Conservation (phyloP, 371 early-diverging fungal species). For the Parasitella parasitica region DNA sequence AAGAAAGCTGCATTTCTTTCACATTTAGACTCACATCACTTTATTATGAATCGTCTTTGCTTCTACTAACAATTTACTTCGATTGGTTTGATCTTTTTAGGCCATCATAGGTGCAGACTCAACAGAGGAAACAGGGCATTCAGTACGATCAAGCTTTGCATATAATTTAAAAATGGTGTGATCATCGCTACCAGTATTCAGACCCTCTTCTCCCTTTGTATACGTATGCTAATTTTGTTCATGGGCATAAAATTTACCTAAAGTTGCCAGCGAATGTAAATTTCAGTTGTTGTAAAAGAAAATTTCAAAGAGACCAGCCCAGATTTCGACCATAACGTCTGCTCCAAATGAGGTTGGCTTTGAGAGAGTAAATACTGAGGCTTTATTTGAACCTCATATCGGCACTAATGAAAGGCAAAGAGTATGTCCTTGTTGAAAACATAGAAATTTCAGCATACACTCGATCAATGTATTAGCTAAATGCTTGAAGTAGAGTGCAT, state of each 20-base stretch:
- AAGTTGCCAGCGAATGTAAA: neutral
- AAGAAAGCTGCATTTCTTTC: neutral
- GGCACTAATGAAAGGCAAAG: neutral
- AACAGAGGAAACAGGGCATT: constrained; percentile 4
- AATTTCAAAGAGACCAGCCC: constrained; percentile 6
- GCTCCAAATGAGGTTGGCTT: constrained; percentile 2
- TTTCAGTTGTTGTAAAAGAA: neutral
- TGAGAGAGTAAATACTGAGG: neutral
- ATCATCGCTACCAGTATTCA: neutral
- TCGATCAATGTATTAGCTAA: no score
- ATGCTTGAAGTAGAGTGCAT: no score
- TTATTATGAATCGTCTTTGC: constrained; percentile 1
- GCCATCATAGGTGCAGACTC: constrained; percentile 6
- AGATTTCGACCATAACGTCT: constrained; percentile 4
- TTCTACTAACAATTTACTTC: constrained; percentile 12
- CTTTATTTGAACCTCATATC: neutral
- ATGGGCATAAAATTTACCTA: constrained; percentile 1
- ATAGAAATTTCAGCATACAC: no score
- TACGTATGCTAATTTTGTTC: constrained; percentile 3
- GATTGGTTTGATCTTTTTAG: neutral
- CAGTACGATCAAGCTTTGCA: constrained; percentile 4
- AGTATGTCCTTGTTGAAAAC: no score
- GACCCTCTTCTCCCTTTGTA: constrained; percentile 3
- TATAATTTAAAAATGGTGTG: constrained; percentile 9
- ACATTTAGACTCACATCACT: neutral